Evolutionary conservation across 306 rosid genomes (phyloP).

Genomic region (Alnus glutinosa): DNA sequence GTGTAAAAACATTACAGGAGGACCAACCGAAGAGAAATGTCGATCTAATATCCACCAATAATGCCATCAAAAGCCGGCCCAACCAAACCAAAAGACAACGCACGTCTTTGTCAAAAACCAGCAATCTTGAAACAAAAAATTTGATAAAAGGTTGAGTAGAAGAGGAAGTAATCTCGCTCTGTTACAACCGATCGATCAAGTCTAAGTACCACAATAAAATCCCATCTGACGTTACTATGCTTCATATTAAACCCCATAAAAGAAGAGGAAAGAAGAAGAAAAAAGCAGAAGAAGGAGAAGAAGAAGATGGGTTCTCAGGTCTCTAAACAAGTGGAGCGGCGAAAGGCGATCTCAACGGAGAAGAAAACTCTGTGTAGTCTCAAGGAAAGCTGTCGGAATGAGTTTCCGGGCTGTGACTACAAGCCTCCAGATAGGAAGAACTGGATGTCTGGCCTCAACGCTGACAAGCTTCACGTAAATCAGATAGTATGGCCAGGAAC

Average conservation of each 20-base stretch:
- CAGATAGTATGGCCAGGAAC: slow-evolving; percentile 92
- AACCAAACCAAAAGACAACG: background rate
- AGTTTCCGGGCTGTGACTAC: slow-evolving; percentile 63
- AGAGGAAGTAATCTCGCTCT: background rate
- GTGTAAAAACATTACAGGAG: slow-evolving; percentile 23
- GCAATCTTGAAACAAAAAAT: slow-evolving; percentile 6
- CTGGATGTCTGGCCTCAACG: slow-evolving; percentile 67
- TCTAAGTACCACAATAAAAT: background rate
- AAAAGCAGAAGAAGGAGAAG: background rate
- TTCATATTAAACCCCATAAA: slow-evolving; percentile 16
- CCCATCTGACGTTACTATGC: slow-evolving; percentile 33
- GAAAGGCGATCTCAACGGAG: slow-evolving; percentile 51
- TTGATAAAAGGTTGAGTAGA: background rate
- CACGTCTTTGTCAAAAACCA: background rate
- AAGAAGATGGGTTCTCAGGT: slow-evolving; percentile 61
- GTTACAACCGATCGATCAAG: background rate
- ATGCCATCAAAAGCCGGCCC: slow-evolving; percentile 26
- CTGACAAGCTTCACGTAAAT: slow-evolving; percentile 46
- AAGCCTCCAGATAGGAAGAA: slow-evolving; percentile 64
- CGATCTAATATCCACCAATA: slow-evolving; percentile 44
- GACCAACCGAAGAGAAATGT: slow-evolving; percentile 31
- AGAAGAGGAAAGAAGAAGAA: background rate
- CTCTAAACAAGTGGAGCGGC: slow-evolving; percentile 54
- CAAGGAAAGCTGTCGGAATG: slow-evolving; percentile 33
- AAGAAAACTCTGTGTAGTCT: slow-evolving; percentile 55